These are phyloP conservation scores for Cladophialophora yegresii DNA, from an alignment of 2,329 filamentous ascomycete genomes.

Conservation along the genomic window DNA sequence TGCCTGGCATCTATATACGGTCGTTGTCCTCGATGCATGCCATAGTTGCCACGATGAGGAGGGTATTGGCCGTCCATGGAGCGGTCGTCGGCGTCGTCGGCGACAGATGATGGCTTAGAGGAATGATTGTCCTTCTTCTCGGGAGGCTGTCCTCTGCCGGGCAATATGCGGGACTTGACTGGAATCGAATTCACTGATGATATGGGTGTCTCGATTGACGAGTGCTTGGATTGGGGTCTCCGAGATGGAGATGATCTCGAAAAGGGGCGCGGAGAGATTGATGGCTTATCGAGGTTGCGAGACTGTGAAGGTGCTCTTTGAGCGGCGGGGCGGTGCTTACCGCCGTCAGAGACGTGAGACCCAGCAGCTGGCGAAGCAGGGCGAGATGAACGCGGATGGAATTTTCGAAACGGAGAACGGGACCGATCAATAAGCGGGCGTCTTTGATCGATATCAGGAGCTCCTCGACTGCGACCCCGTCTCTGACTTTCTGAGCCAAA, in stretches of 20 bases:
- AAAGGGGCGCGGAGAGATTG: slow-evolving; percentile 21
- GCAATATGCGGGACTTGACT: slow-evolving; percentile 13
- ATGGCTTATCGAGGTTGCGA: slow-evolving; percentile 38
- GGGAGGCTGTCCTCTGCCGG: slow-evolving; percentile 7
- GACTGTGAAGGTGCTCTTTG: slow-evolving; percentile 41
- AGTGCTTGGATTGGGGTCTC: slow-evolving; percentile 18
- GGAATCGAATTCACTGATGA: slow-evolving; percentile 22
- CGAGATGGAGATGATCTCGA: slow-evolving; percentile 26
- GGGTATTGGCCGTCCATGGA: slow-evolving; percentile 40
- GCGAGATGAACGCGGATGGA: slow-evolving; percentile 41
- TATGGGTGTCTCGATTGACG: slow-evolving; percentile 20
- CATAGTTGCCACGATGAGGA: slow-evolving; percentile 40
- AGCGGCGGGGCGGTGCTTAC: slow-evolving; percentile 37
- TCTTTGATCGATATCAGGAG: slow-evolving; percentile 42
- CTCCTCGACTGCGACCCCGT: slow-evolving; percentile 45
- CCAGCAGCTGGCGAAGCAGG: slow-evolving; percentile 38
- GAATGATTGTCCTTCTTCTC: slow-evolving; percentile 9
- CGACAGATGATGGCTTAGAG: slow-evolving; percentile 34
- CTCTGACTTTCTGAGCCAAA: slow-evolving; percentile 37
- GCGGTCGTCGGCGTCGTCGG: slow-evolving; percentile 40
- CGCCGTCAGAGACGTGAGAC: slow-evolving; percentile 32
- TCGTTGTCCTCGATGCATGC: slow-evolving; percentile 42
- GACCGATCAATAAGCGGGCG: slow-evolving; percentile 33
- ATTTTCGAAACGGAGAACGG: slow-evolving; percentile 40
- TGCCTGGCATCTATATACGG: slow-evolving; percentile 48